phyloP scores from a whole-genome alignment of 306 rosid genomes.

The Dryas alaskensis region DNA sequence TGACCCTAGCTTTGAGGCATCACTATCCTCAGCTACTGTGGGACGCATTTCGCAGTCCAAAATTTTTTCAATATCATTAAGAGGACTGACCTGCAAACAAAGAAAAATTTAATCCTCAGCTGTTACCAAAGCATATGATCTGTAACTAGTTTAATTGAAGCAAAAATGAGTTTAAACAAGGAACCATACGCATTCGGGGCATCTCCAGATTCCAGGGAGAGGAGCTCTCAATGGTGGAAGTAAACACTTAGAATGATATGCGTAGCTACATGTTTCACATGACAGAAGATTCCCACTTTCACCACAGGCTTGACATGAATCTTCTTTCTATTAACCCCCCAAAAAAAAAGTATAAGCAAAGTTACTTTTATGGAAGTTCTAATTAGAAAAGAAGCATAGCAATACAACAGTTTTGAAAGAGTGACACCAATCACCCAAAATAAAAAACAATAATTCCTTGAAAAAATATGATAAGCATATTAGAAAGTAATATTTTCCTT shows the following conservation, averaged over 20 bases:
- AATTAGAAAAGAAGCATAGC: background rate
- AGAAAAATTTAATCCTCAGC: conserved; percentile 17
- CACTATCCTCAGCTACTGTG: conserved; percentile 68
- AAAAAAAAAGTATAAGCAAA: conserved; percentile 5
- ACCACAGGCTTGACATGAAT: conserved; percentile 93
- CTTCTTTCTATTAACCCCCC: conserved; percentile 59
- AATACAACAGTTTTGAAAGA: background rate
- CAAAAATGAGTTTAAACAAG: conserved; percentile 17
- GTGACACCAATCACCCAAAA: background rate
- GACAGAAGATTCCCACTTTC: conserved; percentile 69
- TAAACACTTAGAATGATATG: conserved; percentile 82
- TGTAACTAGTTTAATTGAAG: conserved; percentile 16
- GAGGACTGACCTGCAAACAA: conserved; percentile 86
- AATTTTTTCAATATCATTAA: conserved; percentile 82
- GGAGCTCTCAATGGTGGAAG: conserved; percentile 75
- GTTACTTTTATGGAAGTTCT: background rate
- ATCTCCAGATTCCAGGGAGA: conserved; percentile 70
- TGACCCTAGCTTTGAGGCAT: conserved; percentile 64
- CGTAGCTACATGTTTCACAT: conserved; percentile 85
- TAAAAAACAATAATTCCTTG: background rate
- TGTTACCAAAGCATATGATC: conserved; percentile 17
- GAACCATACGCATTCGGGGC: conserved; percentile 95
- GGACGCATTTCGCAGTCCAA: conserved; percentile 97
- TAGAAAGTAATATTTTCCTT: conserved; percentile 1
- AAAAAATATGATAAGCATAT: background rate